Evolutionary conservation across 257 asterid species (phyloP).

Genomic region (Solanum pennellii): DNA sequence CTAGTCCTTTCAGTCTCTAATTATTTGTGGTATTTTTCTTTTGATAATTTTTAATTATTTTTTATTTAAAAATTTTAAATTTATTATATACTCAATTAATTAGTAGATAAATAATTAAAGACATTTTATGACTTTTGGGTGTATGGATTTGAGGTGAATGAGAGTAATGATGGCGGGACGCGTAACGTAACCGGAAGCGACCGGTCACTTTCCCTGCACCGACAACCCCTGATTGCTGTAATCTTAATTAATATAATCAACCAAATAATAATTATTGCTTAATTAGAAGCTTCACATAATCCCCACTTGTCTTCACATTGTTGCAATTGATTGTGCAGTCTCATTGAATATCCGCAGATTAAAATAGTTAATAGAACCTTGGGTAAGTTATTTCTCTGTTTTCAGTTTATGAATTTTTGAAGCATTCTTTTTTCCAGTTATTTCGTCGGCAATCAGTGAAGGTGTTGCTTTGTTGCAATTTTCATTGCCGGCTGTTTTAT

Average conservation of each 20-base stretch:
- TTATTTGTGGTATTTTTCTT: too few species aligned
- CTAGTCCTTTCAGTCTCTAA: too few species aligned
- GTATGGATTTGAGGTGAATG: too few species aligned
- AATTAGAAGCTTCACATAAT: neutral
- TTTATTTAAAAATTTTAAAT: too few species aligned
- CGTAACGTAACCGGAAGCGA: conserved; percentile 48
- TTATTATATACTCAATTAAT: too few species aligned
- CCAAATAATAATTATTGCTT: neutral
- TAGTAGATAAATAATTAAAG: too few species aligned
- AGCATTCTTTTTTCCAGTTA: neutral
- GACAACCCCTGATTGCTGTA: conserved; percentile 22
- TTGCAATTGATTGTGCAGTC: neutral
- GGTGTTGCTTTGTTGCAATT: neutral
- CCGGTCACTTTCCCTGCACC: conserved; percentile 61
- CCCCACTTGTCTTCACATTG: neutral
- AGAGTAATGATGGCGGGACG: conserved; percentile 16
- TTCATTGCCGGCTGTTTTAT: neutral
- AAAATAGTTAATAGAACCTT: neutral
- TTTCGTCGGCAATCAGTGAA: neutral
- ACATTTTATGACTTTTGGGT: too few species aligned
- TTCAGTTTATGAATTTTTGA: neutral
- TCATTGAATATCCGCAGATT: neutral
- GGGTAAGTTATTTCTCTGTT: neutral
- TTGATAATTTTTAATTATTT: too few species aligned
- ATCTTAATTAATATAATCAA: neutral